Conservation (phyloP, 345 rosid genomes). For the Salix arbutifolia region DNA sequence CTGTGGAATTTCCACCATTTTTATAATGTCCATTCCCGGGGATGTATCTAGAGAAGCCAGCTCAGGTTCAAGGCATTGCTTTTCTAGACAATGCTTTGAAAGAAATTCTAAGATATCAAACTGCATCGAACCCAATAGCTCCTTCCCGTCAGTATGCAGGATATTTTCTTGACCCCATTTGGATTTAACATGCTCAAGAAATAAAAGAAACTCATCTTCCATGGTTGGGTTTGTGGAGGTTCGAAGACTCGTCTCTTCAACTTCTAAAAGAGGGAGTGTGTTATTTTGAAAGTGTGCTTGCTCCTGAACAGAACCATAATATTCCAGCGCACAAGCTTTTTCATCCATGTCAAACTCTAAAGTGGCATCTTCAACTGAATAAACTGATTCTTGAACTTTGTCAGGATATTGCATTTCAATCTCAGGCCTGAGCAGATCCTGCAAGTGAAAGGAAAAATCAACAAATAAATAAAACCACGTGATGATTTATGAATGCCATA, state of each 20-base stretch:
- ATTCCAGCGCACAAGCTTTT: conserved; percentile 30
- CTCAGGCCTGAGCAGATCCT: conserved; percentile 41
- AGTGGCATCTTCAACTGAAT: conserved; percentile 45
- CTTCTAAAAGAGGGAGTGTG: conserved; percentile 63
- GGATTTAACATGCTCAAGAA: conserved; percentile 38
- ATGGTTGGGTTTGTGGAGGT: conserved; percentile 29
- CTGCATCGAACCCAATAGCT: conserved; percentile 41
- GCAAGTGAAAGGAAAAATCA: conserved; percentile 19
- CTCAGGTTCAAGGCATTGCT: conserved; percentile 39
- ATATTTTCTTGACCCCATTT: conserved; percentile 26
- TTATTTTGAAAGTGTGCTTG: conserved; percentile 26
- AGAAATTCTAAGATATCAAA: conserved; percentile 38
- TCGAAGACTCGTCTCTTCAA: conserved; percentile 51
- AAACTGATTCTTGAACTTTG: conserved; percentile 46
- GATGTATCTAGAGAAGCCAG: conserved; percentile 25
- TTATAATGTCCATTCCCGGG: conserved; percentile 41
- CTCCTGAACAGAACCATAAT: conserved; percentile 39
- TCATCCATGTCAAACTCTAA: conserved; percentile 41
- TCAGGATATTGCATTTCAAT: conserved; percentile 22
- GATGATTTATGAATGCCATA: conserved; percentile 1
- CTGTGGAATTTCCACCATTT: conserved; percentile 36
- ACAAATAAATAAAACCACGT: neutral
- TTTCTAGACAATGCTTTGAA: conserved; percentile 41
- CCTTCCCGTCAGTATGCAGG: conserved; percentile 32
- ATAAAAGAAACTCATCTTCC: conserved; percentile 46